A percentile compares a stretch with the other conserved stretches of the same genome.
Conservation (phyloP, 805 yeast genomes). For the Starmerella stellata region DNA sequence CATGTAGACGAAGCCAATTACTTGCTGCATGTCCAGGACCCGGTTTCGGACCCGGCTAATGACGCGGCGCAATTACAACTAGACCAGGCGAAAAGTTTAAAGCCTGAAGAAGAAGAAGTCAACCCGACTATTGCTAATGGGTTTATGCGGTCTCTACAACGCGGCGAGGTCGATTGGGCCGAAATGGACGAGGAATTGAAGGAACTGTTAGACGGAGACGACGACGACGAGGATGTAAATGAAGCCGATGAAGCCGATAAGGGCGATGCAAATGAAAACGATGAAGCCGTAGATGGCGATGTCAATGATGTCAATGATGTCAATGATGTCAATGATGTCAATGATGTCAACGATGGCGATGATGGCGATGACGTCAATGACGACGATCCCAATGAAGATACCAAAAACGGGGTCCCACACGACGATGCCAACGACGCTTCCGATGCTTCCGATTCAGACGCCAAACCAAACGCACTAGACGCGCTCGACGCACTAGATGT, state of each 20-base stretch:
- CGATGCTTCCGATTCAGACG: not conserved
- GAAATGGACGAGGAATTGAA: constrained; percentile 40
- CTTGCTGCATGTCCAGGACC: constrained; percentile 34
- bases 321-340: no score
- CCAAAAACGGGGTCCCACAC: no score
- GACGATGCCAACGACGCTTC: not conserved
- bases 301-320: no score
- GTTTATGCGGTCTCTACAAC: constrained; percentile 19
- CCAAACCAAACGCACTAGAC: not conserved
- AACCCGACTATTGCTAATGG: constrained; percentile 30
- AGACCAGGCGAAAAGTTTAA: no score
- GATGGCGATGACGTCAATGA: no score
- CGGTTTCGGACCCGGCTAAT: constrained; percentile 26
- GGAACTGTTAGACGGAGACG: constrained; percentile 28
- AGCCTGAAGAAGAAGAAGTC: constrained; percentile 28
- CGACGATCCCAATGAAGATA: no score
- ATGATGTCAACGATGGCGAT: no score
- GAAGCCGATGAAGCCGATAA: not conserved
- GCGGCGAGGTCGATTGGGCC: constrained; percentile 29
- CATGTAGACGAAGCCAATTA: constrained; percentile 46
- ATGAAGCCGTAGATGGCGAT: no score
- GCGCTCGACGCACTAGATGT: not conserved
- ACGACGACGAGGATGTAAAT: constrained; percentile 8
- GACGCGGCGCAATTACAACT: no score
- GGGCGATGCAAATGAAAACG: no score